phyloP scores from a whole-genome alignment of 108 stramenopile species.

The Nitzschia inconspicua region DNA sequence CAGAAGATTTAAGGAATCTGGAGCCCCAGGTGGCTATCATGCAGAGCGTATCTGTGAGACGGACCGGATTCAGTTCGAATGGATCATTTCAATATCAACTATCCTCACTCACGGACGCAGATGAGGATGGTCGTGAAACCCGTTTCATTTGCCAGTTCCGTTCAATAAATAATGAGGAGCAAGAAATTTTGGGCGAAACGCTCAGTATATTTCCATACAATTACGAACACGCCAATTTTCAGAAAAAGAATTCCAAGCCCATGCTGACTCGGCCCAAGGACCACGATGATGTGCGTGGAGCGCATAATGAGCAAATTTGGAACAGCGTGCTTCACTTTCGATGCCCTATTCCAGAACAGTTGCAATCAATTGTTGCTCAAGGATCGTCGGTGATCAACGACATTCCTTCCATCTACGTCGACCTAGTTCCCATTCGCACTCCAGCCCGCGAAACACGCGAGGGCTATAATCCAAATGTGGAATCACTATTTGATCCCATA shows the following conservation, averaged over 20 bases:
- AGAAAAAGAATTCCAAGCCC: slow-evolving; percentile 35
- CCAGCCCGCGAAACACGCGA: slow-evolving; percentile 29
- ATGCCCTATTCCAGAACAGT: slow-evolving; percentile 51
- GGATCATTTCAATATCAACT: slow-evolving; percentile 1
- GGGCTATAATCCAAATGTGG: slow-evolving; percentile 10
- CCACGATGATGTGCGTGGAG: slow-evolving; percentile 31
- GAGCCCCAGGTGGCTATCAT: slow-evolving; percentile 70
- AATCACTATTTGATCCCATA: slow-evolving; percentile 50
- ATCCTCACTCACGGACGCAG: slow-evolving; percentile 3
- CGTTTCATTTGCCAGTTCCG: slow-evolving; percentile 38
- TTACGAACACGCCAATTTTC: slow-evolving; percentile 63
- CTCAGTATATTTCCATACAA: slow-evolving; percentile 58
- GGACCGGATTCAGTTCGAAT: neutral
- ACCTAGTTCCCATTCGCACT: slow-evolving; percentile 63
- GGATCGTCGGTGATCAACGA: neutral
- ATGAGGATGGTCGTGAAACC: slow-evolving; percentile 29
- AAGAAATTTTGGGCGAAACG: slow-evolving; percentile 44
- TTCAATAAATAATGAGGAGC: too few relatives aligned
- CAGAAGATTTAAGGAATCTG: slow-evolving; percentile 45
- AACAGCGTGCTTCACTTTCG: slow-evolving; percentile 42
- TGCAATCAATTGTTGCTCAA: neutral
- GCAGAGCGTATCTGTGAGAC: slow-evolving; percentile 57
- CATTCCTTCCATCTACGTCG: slow-evolving; percentile 40
- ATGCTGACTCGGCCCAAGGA: slow-evolving; percentile 31
- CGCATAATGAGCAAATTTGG: slow-evolving; percentile 61